Evolutionary conservation across 371 early-diverging fungal genomes (phyloP), one percentile per base, ranked within the genome.

Genomic region (Blyttiomyces sp.): DNA sequence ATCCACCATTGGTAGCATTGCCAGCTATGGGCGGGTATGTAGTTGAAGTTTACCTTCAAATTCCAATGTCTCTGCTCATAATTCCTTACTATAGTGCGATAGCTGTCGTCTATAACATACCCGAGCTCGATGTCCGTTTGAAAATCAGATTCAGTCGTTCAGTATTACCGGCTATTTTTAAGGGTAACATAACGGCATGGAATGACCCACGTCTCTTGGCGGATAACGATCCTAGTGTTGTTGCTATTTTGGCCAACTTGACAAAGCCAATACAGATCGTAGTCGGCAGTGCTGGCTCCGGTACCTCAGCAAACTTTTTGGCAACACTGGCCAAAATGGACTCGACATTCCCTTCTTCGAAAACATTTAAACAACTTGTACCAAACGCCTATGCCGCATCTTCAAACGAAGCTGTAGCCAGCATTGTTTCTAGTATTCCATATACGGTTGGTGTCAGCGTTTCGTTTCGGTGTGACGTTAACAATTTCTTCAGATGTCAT

Each of bases 101-200:
- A 27, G 6, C 46, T 56, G 21, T 54, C 54, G 6, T n/a, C 42
- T n/a, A 33, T 23, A 17, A 35, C 34, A n/a, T 11, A 35, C 1
- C 13, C 16, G 26, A 23, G 19, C 2, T 51, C 4, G 0, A 16
- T 34, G 34, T n/a, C 1, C 9, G 11, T 13, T 28, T 32, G 23
- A 11, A 28, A 17, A 17, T 2, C 0, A 51, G 34, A 11, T 30
- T 2, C 2, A 46, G 24, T 17, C 31, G 19, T 3, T 17, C 11
- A n/a, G 57, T 46, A 46, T 48, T 56, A 3, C 57, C 57, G 6
- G 26, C 45, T 17, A 56, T 56, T 21, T 56, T 56, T 56, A 48
- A 56, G 19, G 57, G 57, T 19, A 46, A 43, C 16, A 45, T 56
- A 7, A 16, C 17, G 6, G 17, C 7, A 17, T 56, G 57, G 57